phyloP scores from a whole-genome alignment of 768 basidiomycete species.

The Mycena vulgaris region DNA sequence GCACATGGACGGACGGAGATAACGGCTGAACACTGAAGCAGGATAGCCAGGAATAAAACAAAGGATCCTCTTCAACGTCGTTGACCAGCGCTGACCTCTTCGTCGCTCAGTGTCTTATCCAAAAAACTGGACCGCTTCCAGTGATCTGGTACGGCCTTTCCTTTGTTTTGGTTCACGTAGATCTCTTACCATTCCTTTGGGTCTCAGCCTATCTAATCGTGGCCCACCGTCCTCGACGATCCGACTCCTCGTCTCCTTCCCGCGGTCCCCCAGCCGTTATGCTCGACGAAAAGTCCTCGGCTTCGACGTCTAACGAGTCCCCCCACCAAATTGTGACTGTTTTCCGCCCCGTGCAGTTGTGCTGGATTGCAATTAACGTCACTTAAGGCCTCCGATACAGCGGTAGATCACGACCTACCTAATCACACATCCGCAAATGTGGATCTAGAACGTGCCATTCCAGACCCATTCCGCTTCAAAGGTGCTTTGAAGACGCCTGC shows the following conservation, averaged over 20 bases:
- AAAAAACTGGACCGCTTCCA: constrained; percentile 18
- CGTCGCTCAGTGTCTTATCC: constrained; percentile 7
- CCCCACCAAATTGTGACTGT: constrained; percentile 44
- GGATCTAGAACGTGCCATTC: constrained; percentile 51
- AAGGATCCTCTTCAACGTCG: neutral
- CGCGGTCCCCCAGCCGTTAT: constrained; percentile 50
- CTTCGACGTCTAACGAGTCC: constrained; percentile 47
- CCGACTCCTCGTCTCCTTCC: constrained; percentile 42
- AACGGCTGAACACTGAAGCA: no score
- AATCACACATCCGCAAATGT: constrained; percentile 54
- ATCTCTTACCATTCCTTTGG: constrained; percentile 31
- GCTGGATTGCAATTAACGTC: constrained; percentile 31
- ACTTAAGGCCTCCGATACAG: constrained; percentile 63
- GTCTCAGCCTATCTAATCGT: constrained; percentile 31
- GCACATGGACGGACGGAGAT: neutral
- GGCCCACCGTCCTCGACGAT: constrained; percentile 41
- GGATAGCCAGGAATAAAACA: no score
- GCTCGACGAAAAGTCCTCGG: constrained; percentile 50
- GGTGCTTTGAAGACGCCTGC: constrained; percentile 73
- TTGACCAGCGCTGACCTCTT: neutral
- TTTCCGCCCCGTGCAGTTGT: constrained; percentile 29
- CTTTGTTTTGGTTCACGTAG: constrained; percentile 20
- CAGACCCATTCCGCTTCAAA: constrained; percentile 80
- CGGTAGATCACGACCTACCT: no score
- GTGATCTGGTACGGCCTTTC: neutral